Base-by-base conservation (phyloP, 2,329 filamentous ascomycete genomes). In the Colletotrichum sp. region DNA sequence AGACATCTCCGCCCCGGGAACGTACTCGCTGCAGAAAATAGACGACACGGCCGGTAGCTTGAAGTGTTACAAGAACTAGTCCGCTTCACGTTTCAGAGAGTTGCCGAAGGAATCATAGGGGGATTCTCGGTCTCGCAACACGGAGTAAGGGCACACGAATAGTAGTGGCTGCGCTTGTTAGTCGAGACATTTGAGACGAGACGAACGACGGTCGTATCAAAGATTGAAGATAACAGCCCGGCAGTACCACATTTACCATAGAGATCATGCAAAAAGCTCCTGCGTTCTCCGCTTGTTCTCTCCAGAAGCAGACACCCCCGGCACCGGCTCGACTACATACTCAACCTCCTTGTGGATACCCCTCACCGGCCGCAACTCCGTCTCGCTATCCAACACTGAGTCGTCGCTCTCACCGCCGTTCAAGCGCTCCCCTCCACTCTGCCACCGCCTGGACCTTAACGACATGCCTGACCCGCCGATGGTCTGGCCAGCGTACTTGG, bases 341-440 rank as follows among this genome's bases (percentile, higher is more conserved):
- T 66, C 65, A 13, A 24, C 30, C 8, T 75, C 39, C 21, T 74
- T 75, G 8, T 70, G 71, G 3, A 77, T 70, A 1, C 71, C 71
- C 24, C 39, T 55, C 18, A 77, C 59, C 12, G 60, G 71, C 26
- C 34, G 55, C 28, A 75, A 3, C 65, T 75, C 71, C 24, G 75
- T 77, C 34, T 77, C 55, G 24, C 75, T 77, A n/a, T 49, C 63
- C 32, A 52, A 15, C 16, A 28, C 34, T 15, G 75, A 69, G 32
- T 12, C 32, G 6, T 69, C 30, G 26, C 57, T 75, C 15, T 72
- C 69, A 1, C 24, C 65, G 26, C 62, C 65, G 15, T 16, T 44
- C 15, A 74, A 13, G 28, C 67, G 44, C 9, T 71, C 39, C 39
- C 24, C 66, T 3, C 44, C 71, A 2, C 64, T 74, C 71, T 74